phyloP scores from a whole-genome alignment of 176 grass and related monocot genomes.

The Aegilops longissima region DNA sequence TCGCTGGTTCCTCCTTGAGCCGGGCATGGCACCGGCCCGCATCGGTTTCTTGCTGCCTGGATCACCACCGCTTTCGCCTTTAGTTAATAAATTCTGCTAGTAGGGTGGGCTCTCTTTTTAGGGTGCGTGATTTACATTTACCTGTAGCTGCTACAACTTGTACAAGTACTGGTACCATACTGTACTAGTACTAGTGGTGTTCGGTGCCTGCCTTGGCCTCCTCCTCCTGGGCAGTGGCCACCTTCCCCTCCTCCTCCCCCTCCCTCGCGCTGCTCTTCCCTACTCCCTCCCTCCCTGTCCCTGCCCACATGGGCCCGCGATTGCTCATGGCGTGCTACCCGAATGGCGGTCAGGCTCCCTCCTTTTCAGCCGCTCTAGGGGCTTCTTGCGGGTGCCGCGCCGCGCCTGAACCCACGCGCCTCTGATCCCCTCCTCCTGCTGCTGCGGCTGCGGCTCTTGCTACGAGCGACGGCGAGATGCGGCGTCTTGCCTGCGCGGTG shows the following conservation, averaged over 20 bases:
- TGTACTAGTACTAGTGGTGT: not conserved
- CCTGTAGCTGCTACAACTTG: not conserved
- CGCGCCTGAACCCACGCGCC: not conserved
- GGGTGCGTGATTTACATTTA: slow-evolving; percentile 18
- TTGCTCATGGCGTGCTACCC: slow-evolving; percentile 34
- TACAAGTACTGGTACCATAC: not conserved
- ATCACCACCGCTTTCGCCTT: too few species aligned
- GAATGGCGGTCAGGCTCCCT: slow-evolving; percentile 31
- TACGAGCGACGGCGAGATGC: slow-evolving; percentile 32
- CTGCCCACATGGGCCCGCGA: slow-evolving; percentile 14
- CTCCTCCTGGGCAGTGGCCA: slow-evolving; percentile 27
- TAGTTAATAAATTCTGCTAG: too few species aligned
- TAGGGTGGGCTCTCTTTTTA: not conserved
- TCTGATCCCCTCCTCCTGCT: slow-evolving; percentile 23
- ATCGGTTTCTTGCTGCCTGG: too few species aligned
- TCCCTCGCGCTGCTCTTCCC: not conserved
- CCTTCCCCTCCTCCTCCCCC: not conserved
- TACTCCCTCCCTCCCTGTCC: not conserved
- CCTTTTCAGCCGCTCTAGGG: slow-evolving; percentile 11
- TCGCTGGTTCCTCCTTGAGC: too few species aligned
- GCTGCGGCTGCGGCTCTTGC: not conserved
- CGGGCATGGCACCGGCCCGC: too few species aligned
- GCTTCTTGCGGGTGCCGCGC: slow-evolving; percentile 16
- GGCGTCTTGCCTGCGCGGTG: slow-evolving; percentile 19
- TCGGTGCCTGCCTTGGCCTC: slow-evolving; percentile 1